These are phyloP conservation scores for Vaccinium macrocarpon DNA, from an alignment of 148 eudicot species.

Conservation along the genomic window DNA sequence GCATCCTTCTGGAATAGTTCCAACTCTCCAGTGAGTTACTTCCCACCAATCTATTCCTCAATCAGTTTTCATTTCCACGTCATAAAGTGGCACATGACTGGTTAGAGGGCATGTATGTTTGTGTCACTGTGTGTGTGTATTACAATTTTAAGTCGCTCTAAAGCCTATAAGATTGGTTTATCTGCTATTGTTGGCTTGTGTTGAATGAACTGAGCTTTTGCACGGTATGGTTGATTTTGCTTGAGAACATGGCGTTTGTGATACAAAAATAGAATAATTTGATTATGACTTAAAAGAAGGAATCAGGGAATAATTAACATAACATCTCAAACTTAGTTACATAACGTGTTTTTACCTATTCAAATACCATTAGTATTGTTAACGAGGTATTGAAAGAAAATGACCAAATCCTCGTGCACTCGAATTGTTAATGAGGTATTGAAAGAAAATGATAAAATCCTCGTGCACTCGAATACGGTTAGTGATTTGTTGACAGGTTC, in stretches of 20 bases:
- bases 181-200: background rate
- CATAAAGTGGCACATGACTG: background rate
- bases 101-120: background rate
- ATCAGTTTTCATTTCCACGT: background rate
- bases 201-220: background rate
- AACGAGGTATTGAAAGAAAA: background rate
- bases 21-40: slow-evolving; percentile 6
- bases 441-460: background rate
- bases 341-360: background rate
- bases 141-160: background rate
- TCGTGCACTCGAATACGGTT: background rate
- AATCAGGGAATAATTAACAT: background rate
- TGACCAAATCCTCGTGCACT: background rate
- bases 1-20: slow-evolving; percentile 27
- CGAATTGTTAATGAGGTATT: background rate
- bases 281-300: too few species aligned
- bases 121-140: background rate
- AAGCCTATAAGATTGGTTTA: background rate
- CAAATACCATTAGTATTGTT: background rate
- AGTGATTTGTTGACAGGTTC: background rate
- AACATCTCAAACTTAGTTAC: background rate
- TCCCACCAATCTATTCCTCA: slow-evolving; percentile 24
- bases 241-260: background rate
- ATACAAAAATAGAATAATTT: too few species aligned
- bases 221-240: background rate